A percentile compares a stretch with the other conserved stretches of the same genome.
Evolutionary conservation across 1,284 basidiomycete genomes (phyloP).

Genomic region (Tilletiopsis washingtonensis): DNA sequence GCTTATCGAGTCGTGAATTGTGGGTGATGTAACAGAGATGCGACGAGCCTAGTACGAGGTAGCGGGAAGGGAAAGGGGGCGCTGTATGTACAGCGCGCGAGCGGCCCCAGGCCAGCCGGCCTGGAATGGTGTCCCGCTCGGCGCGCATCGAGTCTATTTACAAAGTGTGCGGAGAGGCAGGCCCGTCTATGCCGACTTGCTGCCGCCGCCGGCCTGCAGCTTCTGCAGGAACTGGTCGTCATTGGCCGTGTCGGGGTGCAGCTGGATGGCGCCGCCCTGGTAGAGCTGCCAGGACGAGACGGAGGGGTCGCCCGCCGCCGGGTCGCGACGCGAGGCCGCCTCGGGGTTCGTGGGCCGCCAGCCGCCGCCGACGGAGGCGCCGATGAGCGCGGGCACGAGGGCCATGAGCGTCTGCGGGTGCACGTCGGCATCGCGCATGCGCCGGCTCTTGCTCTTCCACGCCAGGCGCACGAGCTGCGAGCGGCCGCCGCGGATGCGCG

Average conservation of each 20-base stretch:
- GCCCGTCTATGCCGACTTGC: too few relatives aligned
- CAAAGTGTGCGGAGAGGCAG: too few relatives aligned
- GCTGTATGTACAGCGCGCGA: too few relatives aligned
- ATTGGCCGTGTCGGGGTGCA: slow-evolving; percentile 70
- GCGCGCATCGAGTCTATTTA: too few relatives aligned
- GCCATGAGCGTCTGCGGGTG: slow-evolving; percentile 66
- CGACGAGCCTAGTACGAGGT: too few relatives aligned
- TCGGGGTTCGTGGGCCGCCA: slow-evolving; percentile 54
- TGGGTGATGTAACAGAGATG: too few relatives aligned
- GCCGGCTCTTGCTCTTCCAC: slow-evolving; percentile 35
- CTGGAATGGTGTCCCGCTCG: too few relatives aligned
- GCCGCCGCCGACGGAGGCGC: slow-evolving; percentile 33
- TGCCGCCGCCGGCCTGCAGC: slow-evolving; percentile 3
- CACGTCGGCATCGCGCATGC: slow-evolving; percentile 42
- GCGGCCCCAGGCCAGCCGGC: too few relatives aligned
- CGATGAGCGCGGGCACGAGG: slow-evolving; percentile 40
- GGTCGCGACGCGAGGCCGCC: slow-evolving; percentile 2
- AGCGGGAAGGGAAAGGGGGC: too few relatives aligned
- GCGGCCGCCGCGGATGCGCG: slow-evolving; percentile 57
- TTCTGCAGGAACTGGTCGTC: slow-evolving; percentile 43
- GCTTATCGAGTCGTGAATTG: too few relatives aligned
- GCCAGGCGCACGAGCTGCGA: slow-evolving; percentile 55
- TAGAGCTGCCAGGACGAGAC: slow-evolving; percentile 23
- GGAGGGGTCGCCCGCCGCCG: slow-evolving; percentile 11
- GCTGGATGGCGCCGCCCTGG: slow-evolving; percentile 62